Conservation (phyloP, 768 basidiomycete genomes). For the Podaxis sp. region DNA sequence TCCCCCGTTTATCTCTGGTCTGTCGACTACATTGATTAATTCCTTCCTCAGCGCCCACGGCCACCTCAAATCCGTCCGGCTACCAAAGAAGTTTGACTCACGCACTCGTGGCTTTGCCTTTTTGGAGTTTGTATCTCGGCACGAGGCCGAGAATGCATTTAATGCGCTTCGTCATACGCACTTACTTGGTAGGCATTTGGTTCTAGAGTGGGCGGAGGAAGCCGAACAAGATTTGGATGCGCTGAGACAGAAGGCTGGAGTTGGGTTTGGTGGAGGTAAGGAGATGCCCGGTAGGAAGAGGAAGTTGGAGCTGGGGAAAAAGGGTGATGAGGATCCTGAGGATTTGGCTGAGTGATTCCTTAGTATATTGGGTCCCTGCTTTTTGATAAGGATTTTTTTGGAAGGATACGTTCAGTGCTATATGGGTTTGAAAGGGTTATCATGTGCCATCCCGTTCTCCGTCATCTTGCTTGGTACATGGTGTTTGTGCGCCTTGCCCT, state of each 20-base stretch:
- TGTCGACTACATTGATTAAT: not conserved
- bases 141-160: constrained; percentile 89
- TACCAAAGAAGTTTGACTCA: constrained; percentile 90
- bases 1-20: not conserved
- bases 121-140: constrained; percentile 86
- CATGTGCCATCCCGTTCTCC: not conserved
- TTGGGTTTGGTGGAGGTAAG: constrained; percentile 69
- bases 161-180: constrained; percentile 89
- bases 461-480: no score
- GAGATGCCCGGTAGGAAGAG: constrained; percentile 73
- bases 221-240: constrained; percentile 75
- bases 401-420: no score
- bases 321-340: constrained; percentile 31
- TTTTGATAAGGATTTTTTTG: not conserved
- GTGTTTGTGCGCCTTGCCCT: no score
- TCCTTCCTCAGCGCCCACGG: constrained; percentile 70
- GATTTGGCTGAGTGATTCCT: constrained; percentile 25
- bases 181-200: constrained; percentile 92
- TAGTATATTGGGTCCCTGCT: not conserved
- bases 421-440: not conserved
- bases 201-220: constrained; percentile 91
- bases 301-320: constrained; percentile 59
- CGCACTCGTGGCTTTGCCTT: constrained; percentile 94
- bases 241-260: constrained; percentile 76
- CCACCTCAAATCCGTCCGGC: constrained; percentile 88